These are phyloP conservation scores for Pleurozium schreberi DNA, from an alignment of 225 moss, liverwort and hornwort species.

Conservation along the genomic window DNA sequence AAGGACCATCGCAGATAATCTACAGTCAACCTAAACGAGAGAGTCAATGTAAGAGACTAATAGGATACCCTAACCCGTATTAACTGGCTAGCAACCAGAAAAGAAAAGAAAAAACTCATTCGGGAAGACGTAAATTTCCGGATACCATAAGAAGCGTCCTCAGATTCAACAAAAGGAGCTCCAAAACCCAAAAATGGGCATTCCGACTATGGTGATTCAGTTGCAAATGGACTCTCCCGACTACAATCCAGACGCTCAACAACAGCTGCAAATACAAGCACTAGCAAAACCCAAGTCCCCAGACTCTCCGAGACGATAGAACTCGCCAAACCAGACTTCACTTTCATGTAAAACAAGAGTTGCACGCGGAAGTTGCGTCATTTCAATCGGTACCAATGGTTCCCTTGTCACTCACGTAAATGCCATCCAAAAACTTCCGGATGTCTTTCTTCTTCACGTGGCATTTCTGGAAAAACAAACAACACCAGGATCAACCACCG, in stretches of 20 bases:
- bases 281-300: neutral
- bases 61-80: neutral
- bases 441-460: slow-evolving; percentile 80
- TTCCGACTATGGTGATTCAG: neutral
- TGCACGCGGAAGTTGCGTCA: neutral
- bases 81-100: neutral
- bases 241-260: neutral
- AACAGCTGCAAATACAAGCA: neutral
- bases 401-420: slow-evolving; percentile 65
- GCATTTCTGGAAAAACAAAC: slow-evolving; percentile 45
- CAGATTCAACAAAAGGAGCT: neutral
- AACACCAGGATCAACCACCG: neutral
- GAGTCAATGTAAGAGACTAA: neutral
- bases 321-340: neutral
- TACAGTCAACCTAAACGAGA: neutral
- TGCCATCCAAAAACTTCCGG: slow-evolving; percentile 59
- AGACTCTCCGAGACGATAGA: neutral
- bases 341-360: neutral
- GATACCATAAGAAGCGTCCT: neutral
- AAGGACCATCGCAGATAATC: neutral
- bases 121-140: neutral
- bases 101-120: neutral
- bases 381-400: slow-evolving; percentile 37
- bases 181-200: neutral
- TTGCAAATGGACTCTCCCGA: neutral